Evolutionary conservation across 2,329 filamentous ascomycete species (phyloP), one percentile per base, ranked within the genome.

Genomic region (Fusarium solani-melongenae): DNA sequence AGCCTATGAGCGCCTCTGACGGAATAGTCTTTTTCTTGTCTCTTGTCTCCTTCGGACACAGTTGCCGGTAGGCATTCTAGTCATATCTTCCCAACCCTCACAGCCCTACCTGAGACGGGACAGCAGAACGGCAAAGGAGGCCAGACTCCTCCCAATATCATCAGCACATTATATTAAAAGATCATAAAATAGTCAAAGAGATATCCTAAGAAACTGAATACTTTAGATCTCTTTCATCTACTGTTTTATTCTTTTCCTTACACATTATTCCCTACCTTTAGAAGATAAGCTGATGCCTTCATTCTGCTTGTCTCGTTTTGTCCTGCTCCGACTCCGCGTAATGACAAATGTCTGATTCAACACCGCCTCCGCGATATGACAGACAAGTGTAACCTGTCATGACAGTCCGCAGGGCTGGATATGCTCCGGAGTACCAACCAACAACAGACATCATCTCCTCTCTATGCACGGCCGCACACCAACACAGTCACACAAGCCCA

Each of bases 391-490:
- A 29, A 41, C 46, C 60, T 56, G 60, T 33, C 46, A 49, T 51
- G 46, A 29, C 46, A 62, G 33, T 41, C n/a, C 33, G 12, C 46
- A 62, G 46, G 46, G 46, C 60, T 62, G 60, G 46, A 56, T 56
- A 62, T 62, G 22, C 33, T 55, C 60, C 46, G 22, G 39, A n/a
- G 41, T 36, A 41, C 56, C 56, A n/a, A 41, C 33, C 24, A 44
- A 44, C 36, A 39, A 38, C 55, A 15, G 14, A 27, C 53, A 55
- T 20, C 11, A 36, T 38, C 33, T 27, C 55, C 55, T 36, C 33
- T n/a, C 27, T 60, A 39, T 58, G 55, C 55, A 58, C 33, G 55
- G 55, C 33, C 38, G 34, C 29, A 46, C 39, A 29, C 39, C 14
- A 38, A 59, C 15, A 8, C 33, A 22, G 27, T 51, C 31, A 61